Base-by-base conservation (phyloP, 331 rosid genomes). In the Pyrus hybrid region DNA sequence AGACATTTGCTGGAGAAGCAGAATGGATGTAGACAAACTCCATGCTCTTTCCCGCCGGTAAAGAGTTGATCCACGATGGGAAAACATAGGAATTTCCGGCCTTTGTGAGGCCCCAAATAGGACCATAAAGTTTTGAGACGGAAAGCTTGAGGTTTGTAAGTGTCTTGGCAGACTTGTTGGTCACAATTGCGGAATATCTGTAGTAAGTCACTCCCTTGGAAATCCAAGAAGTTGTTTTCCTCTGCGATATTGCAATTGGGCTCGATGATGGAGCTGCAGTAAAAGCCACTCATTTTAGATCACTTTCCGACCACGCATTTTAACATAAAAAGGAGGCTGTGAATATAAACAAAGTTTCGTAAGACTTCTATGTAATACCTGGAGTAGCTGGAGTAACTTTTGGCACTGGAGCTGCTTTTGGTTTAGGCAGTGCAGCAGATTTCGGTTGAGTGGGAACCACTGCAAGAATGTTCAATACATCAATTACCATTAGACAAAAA, bases 21-120 rank as follows among this genome's bases (percentile, higher is more conserved):
- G 99, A 78, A 79, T 94, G 99, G 75, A 94, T 94, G 90, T 94
- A 94, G 78, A 94, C 97, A 71, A 92, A 92, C 76, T 94, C 99
- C 22, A 94, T 87, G 89, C 97, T 94, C 83, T 90, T 87, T 21
- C 96, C 97, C 0, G 97, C 87, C n/a, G 92, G 77, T 53, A 94
- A 81, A 58, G 97, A 85, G 77, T 72, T 81, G 80, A 94, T 67
- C 99, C 99, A 94, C 47, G 91, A 73, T 45, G 99, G 99, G 82
- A 90, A 92, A 47, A 85, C 85, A 79, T 90, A 94, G 10, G 88
- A 82, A 68, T 91, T 84, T 2, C 90, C 92, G 0, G 85, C 79
- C 79, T 89, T 90, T 21, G 87, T 81, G 77, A 94, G 86, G 9
- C 99, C 99, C 99, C 99, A 94, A 30, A 92, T 54, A 74, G 99